Conservation (phyloP, 768 basidiomycete species). For the Amanita phalloides region DNA sequence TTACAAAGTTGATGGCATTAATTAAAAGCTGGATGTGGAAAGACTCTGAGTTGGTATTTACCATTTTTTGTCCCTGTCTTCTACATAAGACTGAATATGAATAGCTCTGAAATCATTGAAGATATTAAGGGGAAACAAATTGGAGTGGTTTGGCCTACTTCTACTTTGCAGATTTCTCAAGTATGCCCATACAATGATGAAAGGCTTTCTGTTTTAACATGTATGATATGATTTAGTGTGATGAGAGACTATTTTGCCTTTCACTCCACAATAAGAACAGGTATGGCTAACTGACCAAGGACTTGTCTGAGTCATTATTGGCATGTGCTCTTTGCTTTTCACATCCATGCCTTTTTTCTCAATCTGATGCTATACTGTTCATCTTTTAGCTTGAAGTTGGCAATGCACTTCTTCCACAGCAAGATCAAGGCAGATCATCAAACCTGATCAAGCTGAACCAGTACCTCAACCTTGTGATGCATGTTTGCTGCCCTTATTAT, state of each 20-base stretch:
- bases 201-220: too few relatives aligned
- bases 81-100: too few relatives aligned
- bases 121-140: not conserved
- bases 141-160: not conserved
- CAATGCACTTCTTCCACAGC: conserved; percentile 71
- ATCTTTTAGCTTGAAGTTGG: conserved; percentile 97
- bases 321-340: conserved; percentile 30
- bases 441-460: conserved; percentile 60
- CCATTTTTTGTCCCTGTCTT: not conserved
- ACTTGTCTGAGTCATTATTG: conserved; percentile 88
- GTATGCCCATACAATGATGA: conserved; percentile 29
- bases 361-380: conserved; percentile 41
- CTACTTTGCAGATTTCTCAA: conserved; percentile 65
- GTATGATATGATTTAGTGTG: conserved; percentile 34
- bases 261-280: conserved; percentile 93
- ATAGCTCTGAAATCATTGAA: not conserved
- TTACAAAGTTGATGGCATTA: not conserved
- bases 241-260: conserved; percentile 97
- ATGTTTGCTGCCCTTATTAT: conserved; percentile 12
- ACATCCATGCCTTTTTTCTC: not conserved
- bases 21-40: not conserved
- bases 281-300: conserved; percentile 91
- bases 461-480: conserved; percentile 88
- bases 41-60: not conserved
- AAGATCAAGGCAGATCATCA: conserved; percentile 28